Evolutionary conservation across 305 asterid genomes (phyloP), one percentile per base, ranked within the genome.

Genomic region (Euphrasia arctica): DNA sequence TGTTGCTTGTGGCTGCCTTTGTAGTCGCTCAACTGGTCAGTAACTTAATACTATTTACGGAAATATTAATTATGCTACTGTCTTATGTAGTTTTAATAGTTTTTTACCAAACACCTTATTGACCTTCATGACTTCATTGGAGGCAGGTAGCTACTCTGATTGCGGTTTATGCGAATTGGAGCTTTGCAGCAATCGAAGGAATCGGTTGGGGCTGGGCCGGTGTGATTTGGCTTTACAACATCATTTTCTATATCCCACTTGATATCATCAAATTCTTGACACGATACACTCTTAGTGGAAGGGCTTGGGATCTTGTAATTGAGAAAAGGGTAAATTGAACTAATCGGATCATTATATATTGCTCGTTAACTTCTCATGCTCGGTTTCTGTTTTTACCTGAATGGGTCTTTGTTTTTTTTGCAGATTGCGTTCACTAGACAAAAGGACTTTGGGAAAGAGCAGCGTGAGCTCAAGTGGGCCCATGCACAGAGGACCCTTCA

Each of bases 161-260:
- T 68, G 94, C 95, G 2, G 97, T 86, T 15, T 86, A 86, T 60
- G 97, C 90, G 11, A 73, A 85, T 73, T 87, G 92, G 85, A 60
- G 45, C 5, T 88, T 91, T 67, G 97, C 97, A 9, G 83, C 88
- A 63, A 90, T 90, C 32, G 74, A 71, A 58, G 93, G 96, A 65
- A 88, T 91, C 3, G 96, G 97, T 0, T 88, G 97, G 96, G 91
- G 87, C 39, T 90, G 96, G 96, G 88, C 97, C 0, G 93, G 93
- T 8, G 95, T 88, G 3, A 83, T 88, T 65, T 88, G 97, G 97
- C 82, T 91, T 52, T 88, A 81, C 43, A 91, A 83, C 61, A 1
- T 86, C 9, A 77, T 88, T 41, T 82, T 88, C 3, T 91, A 88
- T 45, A 0, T 88, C 27, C 90, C 91, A 8, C 97, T 91, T 2